Evolutionary conservation across 129 eudicot species (phyloP).

Genomic region (Centaurea solstitialis): DNA sequence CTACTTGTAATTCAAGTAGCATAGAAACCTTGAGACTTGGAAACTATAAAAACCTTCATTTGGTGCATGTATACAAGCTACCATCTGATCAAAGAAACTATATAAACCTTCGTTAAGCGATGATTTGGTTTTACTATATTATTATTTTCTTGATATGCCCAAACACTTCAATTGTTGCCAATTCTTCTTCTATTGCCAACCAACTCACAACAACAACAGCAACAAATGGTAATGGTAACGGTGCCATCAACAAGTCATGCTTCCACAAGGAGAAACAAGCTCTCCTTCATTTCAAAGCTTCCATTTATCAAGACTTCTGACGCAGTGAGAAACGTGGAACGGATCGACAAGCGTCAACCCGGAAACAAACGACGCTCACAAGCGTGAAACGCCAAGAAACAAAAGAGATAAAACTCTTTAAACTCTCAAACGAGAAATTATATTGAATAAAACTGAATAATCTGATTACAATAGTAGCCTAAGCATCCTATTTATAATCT

Average conservation of each 20-base stretch:
- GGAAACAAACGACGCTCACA: too few relatives aligned
- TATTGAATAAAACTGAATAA: too few relatives aligned
- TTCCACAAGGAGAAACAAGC: background rate
- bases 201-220: background rate
- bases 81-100: background rate
- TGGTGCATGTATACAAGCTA: background rate
- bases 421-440: too few relatives aligned
- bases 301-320: background rate
- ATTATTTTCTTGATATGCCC: background rate
- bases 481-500: too few relatives aligned
- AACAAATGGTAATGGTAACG: background rate
- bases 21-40: background rate
- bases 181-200: background rate
- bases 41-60: background rate
- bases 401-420: too few relatives aligned
- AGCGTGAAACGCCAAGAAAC: too few relatives aligned
- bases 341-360: too few relatives aligned
- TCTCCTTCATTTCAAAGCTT: background rate
- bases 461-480: too few relatives aligned
- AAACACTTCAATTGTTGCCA: too few relatives aligned
- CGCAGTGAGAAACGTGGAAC: too few relatives aligned
- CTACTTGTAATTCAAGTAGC: background rate
- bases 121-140: background rate
- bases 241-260: background rate
- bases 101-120: background rate